Evolutionary conservation across 495 filamentous ascomycete species (phyloP).

Genomic region (Daldinia concentrica): DNA sequence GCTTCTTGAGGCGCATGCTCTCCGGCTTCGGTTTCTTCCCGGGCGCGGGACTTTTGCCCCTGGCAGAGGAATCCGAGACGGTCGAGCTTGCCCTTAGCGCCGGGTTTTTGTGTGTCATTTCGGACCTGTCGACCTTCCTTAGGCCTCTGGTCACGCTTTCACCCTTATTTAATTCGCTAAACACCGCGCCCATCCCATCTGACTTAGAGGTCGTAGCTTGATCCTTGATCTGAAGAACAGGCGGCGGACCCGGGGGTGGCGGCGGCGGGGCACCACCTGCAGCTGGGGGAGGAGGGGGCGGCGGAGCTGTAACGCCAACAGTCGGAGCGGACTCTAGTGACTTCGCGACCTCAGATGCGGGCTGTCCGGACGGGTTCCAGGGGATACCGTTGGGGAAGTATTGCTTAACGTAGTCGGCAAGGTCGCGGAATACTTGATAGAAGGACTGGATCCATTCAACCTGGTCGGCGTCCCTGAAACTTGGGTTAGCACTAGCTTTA

Average conservation of each 20-base stretch:
- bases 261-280: conserved; percentile 73
- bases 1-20: conserved; percentile 92
- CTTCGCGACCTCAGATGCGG: conserved; percentile 74
- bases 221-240: conserved; percentile 59
- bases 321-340: conserved; percentile 51
- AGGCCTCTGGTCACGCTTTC: conserved; percentile 84
- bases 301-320: conserved; percentile 44
- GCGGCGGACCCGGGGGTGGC: conserved; percentile 70
- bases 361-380: conserved; percentile 87
- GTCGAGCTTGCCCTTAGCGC: conserved; percentile 76
- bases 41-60: conserved; percentile 83
- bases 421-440: conserved; percentile 83
- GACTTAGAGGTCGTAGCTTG: conserved; percentile 46
- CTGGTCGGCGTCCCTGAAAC: conserved; percentile 73
- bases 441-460: conserved; percentile 88
- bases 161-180: conserved; percentile 89
- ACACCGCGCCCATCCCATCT: conserved; percentile 76
- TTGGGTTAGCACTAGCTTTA: conserved; percentile 6
- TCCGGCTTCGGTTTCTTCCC: conserved; percentile 94
- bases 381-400: conserved; percentile 80
- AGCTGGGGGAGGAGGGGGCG: conserved; percentile 64
- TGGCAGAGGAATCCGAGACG: conserved; percentile 67
- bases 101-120: conserved; percentile 99
- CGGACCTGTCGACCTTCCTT: conserved; percentile 88
- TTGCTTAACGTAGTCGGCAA: conserved; percentile 81